phyloP scores from a whole-genome alignment of 371 early-diverging fungal genomes.

The Mucor sp. region DNA sequence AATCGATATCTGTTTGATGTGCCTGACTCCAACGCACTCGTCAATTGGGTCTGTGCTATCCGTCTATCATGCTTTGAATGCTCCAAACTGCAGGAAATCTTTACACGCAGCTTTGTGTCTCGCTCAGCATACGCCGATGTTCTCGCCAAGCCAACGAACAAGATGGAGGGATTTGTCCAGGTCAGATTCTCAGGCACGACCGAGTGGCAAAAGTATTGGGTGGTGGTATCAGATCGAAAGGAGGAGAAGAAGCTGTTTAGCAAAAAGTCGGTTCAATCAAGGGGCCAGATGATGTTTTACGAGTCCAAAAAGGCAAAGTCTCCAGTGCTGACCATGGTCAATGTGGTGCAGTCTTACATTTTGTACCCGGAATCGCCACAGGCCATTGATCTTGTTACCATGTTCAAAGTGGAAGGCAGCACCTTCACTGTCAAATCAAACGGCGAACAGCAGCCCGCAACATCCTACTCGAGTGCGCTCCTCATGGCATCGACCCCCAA shows the following conservation, averaged over 20 bases:
- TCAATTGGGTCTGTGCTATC: constrained; percentile 67
- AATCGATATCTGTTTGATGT: constrained; percentile 53
- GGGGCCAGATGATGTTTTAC: constrained; percentile 52
- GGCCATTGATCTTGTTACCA: constrained; percentile 13
- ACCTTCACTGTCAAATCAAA: background rate
- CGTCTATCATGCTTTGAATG: constrained; percentile 71
- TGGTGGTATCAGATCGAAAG: constrained; percentile 54
- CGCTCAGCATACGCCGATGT: constrained; percentile 28
- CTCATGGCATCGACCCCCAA: constrained; percentile 25
- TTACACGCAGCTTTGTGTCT: constrained; percentile 57
- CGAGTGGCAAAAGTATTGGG: constrained; percentile 60
- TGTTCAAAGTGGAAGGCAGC: constrained; percentile 26
- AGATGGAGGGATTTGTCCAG: constrained; percentile 49
- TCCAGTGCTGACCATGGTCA: constrained; percentile 49
- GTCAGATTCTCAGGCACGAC: constrained; percentile 55
- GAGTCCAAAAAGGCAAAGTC: constrained; percentile 49
- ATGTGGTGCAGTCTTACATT: constrained; percentile 61
- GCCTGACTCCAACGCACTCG: constrained; percentile 22
- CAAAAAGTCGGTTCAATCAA: constrained; percentile 35
- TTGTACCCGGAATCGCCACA: constrained; percentile 56
- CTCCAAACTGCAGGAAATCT: constrained; percentile 65
- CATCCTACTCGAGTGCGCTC: background rate
- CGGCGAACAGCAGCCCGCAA: constrained; percentile 3
- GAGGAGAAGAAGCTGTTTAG: constrained; percentile 56
- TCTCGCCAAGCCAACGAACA: constrained; percentile 8